phyloP scores from a whole-genome alignment of 805 yeast species.

The Wickerhamiella alocasiicola region DNA sequence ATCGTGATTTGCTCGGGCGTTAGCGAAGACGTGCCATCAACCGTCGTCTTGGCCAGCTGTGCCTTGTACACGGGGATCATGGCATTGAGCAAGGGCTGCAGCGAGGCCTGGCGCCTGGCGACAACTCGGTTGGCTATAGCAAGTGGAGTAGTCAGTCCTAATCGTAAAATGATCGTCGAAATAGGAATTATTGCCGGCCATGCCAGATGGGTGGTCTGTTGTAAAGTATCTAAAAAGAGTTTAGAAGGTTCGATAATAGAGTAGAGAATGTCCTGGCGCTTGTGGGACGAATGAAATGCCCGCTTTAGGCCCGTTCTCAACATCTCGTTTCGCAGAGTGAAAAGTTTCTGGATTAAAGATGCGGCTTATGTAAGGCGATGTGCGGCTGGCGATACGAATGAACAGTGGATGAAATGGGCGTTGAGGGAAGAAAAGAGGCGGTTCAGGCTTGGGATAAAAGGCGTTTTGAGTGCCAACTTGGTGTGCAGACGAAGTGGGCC shows the following conservation, averaged over 20 bases:
- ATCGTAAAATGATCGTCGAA: constrained; percentile 53
- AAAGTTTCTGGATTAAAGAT: too few species aligned
- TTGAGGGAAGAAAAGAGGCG: too few species aligned
- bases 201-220: constrained; percentile 40
- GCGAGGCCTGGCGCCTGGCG: constrained; percentile 53
- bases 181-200: constrained; percentile 77
- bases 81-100: constrained; percentile 61
- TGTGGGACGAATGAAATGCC: too few species aligned
- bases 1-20: constrained; percentile 69
- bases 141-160: constrained; percentile 61
- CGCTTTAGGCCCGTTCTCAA: too few species aligned
- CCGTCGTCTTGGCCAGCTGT: constrained; percentile 33
- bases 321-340: too few species aligned
- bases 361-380: too few species aligned
- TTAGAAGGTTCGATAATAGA: constrained; percentile 17
- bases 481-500: too few species aligned
- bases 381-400: too few species aligned
- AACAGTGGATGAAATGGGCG: too few species aligned
- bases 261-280: too few species aligned
- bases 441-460: too few species aligned
- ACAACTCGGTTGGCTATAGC: constrained; percentile 61
- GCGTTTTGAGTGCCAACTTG: too few species aligned
- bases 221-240: constrained; percentile 17
- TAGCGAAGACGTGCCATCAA: constrained; percentile 30
- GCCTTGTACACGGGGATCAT: constrained; percentile 61